Evolutionary conservation across 495 filamentous ascomycete genomes (phyloP), one percentile per base, ranked within the genome.

Genomic region (Penicillium ucsense): DNA sequence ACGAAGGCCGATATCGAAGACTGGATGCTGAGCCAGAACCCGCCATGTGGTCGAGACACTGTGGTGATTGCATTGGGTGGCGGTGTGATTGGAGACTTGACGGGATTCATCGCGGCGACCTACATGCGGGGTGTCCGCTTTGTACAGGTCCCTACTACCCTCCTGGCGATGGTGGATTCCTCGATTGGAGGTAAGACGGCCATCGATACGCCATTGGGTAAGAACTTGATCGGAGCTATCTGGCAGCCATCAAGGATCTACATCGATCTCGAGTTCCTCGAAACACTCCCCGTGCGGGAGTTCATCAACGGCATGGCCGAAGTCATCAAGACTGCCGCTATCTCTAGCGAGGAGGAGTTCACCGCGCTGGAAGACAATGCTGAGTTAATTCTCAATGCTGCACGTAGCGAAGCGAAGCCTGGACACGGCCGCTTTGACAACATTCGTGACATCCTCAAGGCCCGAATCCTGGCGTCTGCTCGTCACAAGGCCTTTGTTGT

Each of bases 291-390:
- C 4, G 83, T 84, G 41, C 76, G 92, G 47, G 91, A 98, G 66
- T 91, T 98, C 65, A 89, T 97, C 65, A 98, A 98, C 66, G 92
- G 92, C 45, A 95, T 98, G 89, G 92, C 90, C 43, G 92, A 98
- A 70, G 90, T 98, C 47, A 81, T 97, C 61, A 97, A 97, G 80
- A 98, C 92, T 12, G 92, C 92, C 5, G 92, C 91, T 46, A 97
- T 97, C 52, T 97, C 90, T 77, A 78, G 94, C 56, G 86, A 90
- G 62, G 67, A 75, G 9, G 92, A 96, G 59, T 98, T 97, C 64
- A 74, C 84, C 45, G 77, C 82, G 38, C 72, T 98, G 41, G 92
- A 98, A 57, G 73, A 84, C 48, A 86, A 88, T 62, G 88, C 89
- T 3, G 72, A 78, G 31, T 61, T 73, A 5, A 86, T 98, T 31